Conservation (phyloP, 2,329 filamentous ascomycete genomes). For the Cyphellophora europaea region DNA sequence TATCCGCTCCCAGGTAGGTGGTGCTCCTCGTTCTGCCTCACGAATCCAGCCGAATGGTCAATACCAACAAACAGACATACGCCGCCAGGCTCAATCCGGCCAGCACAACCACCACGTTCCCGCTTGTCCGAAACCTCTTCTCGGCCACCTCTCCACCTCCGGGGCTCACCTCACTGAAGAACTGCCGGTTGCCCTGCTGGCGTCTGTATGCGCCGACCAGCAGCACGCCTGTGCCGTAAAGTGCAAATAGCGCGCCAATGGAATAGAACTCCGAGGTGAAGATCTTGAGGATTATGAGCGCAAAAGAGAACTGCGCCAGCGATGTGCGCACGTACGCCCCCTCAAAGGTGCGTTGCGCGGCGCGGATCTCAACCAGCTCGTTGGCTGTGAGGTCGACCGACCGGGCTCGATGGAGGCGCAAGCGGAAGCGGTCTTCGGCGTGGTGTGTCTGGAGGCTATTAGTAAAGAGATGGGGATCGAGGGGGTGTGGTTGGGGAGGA, state of each 20-base stretch:
- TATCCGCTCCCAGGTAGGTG: too few relatives aligned
- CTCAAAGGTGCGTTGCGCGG: constrained; percentile 92
- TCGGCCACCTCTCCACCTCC: constrained; percentile 47
- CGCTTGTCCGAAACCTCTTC: constrained; percentile 56
- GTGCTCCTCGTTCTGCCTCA: too few relatives aligned
- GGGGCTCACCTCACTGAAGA: constrained; percentile 48
- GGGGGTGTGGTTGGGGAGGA: too few relatives aligned
- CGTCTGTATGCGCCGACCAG: constrained; percentile 76
- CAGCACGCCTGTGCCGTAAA: constrained; percentile 79
- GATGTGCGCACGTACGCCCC: constrained; percentile 94
- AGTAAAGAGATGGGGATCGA: too few relatives aligned
- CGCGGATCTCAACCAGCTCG: constrained; percentile 89
- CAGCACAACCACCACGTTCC: constrained; percentile 55
- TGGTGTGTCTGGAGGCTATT: too few relatives aligned
- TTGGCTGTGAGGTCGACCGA: constrained; percentile 71
- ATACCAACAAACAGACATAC: constrained; percentile 49
- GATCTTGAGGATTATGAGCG: constrained; percentile 89
- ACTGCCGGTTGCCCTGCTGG: constrained; percentile 87
- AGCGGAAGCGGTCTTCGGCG: constrained; percentile 63
- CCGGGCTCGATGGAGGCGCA: constrained; percentile 74
- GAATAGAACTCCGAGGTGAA: constrained; percentile 95
- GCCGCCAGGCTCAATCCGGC: constrained; percentile 54
- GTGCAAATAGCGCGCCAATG: constrained; percentile 90
- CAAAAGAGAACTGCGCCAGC: constrained; percentile 88
- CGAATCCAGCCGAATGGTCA: constrained; percentile 39